Evolutionary conservation across 495 filamentous ascomycete species (phyloP), one percentile per base, ranked within the genome.

Genomic region (Sabuloglossum arenarium): DNA sequence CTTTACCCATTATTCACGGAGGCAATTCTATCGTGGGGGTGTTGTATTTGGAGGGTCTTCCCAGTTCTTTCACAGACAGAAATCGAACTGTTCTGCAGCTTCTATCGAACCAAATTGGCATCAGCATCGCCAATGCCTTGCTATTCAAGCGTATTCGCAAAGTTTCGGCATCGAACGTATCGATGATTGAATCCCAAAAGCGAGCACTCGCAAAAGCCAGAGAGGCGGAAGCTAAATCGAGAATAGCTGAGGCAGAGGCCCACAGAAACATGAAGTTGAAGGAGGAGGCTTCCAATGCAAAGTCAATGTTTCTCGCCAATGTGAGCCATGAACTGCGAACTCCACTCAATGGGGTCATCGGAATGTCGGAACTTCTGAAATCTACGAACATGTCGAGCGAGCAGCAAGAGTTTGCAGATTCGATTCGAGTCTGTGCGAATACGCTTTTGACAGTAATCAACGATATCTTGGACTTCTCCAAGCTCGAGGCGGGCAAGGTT

Each of bases 401-500:
- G 64, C 88, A 95, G 66, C 77, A 85, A 52, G 84, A 85, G 67
- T 91, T 88, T 72, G 85, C 88, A n/a, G 86, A 94, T 64, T 89
- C 85, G 8, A 94, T 94, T 60, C 75, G 86, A 3, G 81, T 94
- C 23, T 95, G 88, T 58, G 88, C 88, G 4, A 86, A 94, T 64
- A 82, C 90, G 8, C 71, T 95, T 8, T 74, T 94, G n/a, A 88
- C 84, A 0, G 82, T 95, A 55, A 95, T 95, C 72, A 94, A 95
- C 63, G 88, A 95, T 61, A 89, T 95, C 24, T 72, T 95, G 1
- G 88, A 95, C 66, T 94, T 91, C 64, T 91, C 86, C 30, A 88
- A 91, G 64, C 79, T 95, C 64, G 88, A 95, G 66, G 88, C 88
- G 16, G 88, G 89, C 62, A 95, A 94, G 71, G 91, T 95, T 85